Conservation (phyloP, 208 protist genomes). For the Balamuthia mandrillaris region DNA sequence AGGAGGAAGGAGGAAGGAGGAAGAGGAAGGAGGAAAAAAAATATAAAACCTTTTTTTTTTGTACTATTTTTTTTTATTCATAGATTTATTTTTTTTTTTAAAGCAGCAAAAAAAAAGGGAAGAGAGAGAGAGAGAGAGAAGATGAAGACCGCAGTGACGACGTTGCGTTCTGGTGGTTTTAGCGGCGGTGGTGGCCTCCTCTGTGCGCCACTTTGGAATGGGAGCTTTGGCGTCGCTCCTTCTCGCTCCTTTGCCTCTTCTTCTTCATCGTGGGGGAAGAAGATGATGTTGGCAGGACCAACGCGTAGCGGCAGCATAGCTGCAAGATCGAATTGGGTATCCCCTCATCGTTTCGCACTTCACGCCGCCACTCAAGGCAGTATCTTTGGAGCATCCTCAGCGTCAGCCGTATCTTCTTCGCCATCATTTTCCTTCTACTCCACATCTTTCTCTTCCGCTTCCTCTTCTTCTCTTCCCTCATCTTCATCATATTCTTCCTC, state of each 20-base stretch:
- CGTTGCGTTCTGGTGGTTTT: not conserved
- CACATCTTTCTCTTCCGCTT: too few species aligned
- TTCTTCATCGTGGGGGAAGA: too few species aligned
- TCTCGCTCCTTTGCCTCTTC: too few species aligned
- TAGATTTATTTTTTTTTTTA: not conserved
- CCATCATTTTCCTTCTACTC: not conserved
- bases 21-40: too few species aligned
- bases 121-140: not conserved
- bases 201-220: not conserved
- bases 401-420: not conserved
- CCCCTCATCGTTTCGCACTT: not conserved
- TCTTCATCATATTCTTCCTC: not conserved
- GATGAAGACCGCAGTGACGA: not conserved
- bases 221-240: too few species aligned
- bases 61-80: not conserved
- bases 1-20: not conserved
- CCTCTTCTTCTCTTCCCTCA: not conserved
- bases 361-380: not conserved
- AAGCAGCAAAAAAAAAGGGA: slow-evolving; percentile 3
- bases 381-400: not conserved
- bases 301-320: not conserved
- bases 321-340: not conserved
- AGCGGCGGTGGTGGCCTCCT: not conserved
- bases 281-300: not conserved
- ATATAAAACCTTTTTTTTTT: not conserved